phyloP scores from a whole-genome alignment of 148 eudicot species.

The Simmondsia chinensis region DNA sequence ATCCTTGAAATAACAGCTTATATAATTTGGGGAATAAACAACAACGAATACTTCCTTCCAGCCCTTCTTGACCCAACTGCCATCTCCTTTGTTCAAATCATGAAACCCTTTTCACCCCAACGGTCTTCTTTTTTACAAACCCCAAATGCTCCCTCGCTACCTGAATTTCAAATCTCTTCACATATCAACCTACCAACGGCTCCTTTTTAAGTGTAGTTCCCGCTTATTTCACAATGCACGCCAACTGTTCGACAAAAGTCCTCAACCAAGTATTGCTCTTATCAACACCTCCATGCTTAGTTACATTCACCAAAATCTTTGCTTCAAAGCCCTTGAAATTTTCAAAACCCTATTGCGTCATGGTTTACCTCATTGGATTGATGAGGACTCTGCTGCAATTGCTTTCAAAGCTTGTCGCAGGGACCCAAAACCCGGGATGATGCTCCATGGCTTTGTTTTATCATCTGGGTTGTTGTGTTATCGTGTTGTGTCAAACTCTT shows the following conservation, averaged over 20 bases:
- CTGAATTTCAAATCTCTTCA: constrained; percentile 19
- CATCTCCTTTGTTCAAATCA: background rate
- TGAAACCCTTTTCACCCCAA: background rate
- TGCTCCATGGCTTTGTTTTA: constrained; percentile 60
- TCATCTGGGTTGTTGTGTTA: constrained; percentile 37
- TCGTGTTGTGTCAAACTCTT: constrained; percentile 56
- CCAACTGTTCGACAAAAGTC: constrained; percentile 54
- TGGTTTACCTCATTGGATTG: constrained; percentile 17
- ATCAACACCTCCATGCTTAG: constrained; percentile 43
- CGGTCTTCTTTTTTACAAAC: background rate
- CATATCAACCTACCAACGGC: constrained; percentile 8
- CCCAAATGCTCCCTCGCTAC: constrained; percentile 51
- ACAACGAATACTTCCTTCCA: too few relatives aligned
- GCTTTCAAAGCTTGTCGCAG: constrained; percentile 69
- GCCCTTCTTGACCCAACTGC: too few relatives aligned
- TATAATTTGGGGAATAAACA: too few relatives aligned
- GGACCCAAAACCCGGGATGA: constrained; percentile 34
- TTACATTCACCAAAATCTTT: constrained; percentile 28
- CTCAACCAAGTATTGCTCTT: constrained; percentile 19
- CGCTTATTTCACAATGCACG: constrained; percentile 33
- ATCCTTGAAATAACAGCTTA: too few relatives aligned
- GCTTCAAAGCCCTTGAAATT: constrained; percentile 33
- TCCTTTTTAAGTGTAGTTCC: background rate
- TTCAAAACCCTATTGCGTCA: constrained; percentile 29
- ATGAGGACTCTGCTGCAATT: constrained; percentile 47